These are phyloP conservation scores for Ramichloridium luteum DNA, from an alignment of 2,329 filamentous ascomycete species.

Conservation along the genomic window DNA sequence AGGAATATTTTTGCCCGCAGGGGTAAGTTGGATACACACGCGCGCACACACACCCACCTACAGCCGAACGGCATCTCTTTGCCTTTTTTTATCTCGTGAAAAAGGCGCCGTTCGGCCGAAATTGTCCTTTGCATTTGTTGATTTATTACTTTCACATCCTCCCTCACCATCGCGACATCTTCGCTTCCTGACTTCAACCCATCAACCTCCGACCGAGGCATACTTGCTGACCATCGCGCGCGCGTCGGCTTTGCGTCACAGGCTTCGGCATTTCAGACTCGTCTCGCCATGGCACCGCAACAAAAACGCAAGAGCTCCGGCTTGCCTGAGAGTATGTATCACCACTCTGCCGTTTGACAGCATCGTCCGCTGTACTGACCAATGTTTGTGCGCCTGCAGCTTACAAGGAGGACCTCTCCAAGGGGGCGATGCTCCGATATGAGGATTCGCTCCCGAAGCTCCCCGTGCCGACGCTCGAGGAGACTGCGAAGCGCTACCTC, in stretches of 20 bases:
- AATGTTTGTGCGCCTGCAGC: constrained; percentile 34
- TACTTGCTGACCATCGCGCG: too few relatives aligned
- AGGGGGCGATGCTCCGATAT: constrained; percentile 70
- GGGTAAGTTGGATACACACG: too few relatives aligned
- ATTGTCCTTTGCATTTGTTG: too few relatives aligned
- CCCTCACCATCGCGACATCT: too few relatives aligned
- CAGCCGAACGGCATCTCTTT: too few relatives aligned
- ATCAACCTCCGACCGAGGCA: too few relatives aligned
- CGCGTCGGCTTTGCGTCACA: constrained; percentile 2
- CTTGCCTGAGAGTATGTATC: constrained; percentile 33
- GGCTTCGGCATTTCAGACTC: constrained; percentile 8
- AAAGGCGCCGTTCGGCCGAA: too few relatives aligned
- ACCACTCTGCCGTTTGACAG: not conserved
- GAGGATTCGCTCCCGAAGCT: constrained; percentile 73
- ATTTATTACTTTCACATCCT: too few relatives aligned
- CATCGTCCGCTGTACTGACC: constrained; percentile 2
- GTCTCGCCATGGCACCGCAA: constrained; percentile 22
- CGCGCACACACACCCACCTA: too few relatives aligned
- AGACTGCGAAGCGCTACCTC: constrained; percentile 68
- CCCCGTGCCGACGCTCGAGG: constrained; percentile 69
- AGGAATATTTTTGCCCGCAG: constrained; percentile 13
- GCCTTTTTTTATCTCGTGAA: too few relatives aligned
- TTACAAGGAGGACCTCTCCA: constrained; percentile 68
- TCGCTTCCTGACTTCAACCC: too few relatives aligned
- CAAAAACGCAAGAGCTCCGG: constrained; percentile 32